A percentile compares a stretch with the other conserved stretches of the same genome.
phyloP scores from a whole-genome alignment of 805 yeast genomes.

The Pichia eremophila region DNA sequence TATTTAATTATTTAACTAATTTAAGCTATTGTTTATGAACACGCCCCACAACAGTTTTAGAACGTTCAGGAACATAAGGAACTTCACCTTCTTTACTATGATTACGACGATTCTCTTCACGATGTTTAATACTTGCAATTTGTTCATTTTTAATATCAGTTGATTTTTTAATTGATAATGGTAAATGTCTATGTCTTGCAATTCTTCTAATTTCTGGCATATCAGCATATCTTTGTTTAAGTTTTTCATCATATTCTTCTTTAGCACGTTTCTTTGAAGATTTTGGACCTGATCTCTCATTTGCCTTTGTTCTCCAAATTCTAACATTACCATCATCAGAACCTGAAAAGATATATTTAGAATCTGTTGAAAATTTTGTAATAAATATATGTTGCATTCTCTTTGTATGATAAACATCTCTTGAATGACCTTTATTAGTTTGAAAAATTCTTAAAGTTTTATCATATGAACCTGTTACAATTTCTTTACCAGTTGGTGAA shows the following conservation, averaged over 20 bases:
- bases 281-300: constrained; percentile 75
- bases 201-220: constrained; percentile 96
- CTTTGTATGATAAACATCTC: constrained; percentile 93
- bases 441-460: constrained; percentile 79
- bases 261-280: constrained; percentile 72
- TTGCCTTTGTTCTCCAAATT: constrained; percentile 83
- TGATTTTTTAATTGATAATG: constrained; percentile 80
- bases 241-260: constrained; percentile 82
- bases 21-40: constrained; percentile 41
- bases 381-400: constrained; percentile 94
- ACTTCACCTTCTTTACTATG: constrained; percentile 58
- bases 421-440: constrained; percentile 69
- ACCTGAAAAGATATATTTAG: constrained; percentile 78
- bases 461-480: constrained; percentile 93
- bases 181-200: constrained; percentile 86
- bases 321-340: constrained; percentile 95
- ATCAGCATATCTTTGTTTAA: constrained; percentile 84
- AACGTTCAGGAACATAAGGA: constrained; percentile 62
- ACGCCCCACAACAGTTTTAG: constrained; percentile 78
- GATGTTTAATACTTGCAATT: constrained; percentile 59
- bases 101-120: constrained; percentile 75
- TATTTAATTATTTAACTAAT: neutral
- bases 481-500: constrained; percentile 93
- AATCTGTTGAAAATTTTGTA: constrained; percentile 79
- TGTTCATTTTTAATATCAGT: constrained; percentile 76